Evolutionary conservation across 2,329 filamentous ascomycete species (phyloP).

Genomic region (Rhytidhysteron rufulum): DNA sequence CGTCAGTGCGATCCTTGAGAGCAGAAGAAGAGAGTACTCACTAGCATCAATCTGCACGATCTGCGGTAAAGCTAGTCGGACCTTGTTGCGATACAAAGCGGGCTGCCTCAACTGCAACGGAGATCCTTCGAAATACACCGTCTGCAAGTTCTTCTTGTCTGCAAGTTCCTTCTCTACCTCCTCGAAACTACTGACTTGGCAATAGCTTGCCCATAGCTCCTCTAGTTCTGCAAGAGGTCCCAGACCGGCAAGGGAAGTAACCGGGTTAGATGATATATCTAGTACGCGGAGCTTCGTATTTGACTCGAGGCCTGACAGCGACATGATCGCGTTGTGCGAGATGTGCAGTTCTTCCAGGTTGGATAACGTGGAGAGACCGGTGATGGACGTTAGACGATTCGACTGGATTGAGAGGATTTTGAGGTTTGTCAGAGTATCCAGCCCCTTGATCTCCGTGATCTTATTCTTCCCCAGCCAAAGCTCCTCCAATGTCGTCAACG

Average conservation of each 20-base stretch:
- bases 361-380: slow-evolving; percentile 68
- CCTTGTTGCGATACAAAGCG: slow-evolving; percentile 92
- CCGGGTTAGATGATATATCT: slow-evolving; percentile 85
- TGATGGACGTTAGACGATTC: slow-evolving; percentile 79
- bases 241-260: slow-evolving; percentile 71
- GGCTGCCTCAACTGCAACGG: slow-evolving; percentile 75
- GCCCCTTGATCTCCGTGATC: slow-evolving; percentile 75
- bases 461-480: slow-evolving; percentile 97
- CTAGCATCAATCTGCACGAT: slow-evolving; percentile 91
- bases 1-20: background rate
- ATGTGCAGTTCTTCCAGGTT: slow-evolving; percentile 91
- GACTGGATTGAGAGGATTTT: slow-evolving; percentile 91
- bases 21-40: background rate
- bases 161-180: slow-evolving; percentile 76
- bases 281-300: slow-evolving; percentile 62
- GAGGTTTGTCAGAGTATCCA: slow-evolving; percentile 72
- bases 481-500: slow-evolving; percentile 73
- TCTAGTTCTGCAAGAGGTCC: slow-evolving; percentile 67
- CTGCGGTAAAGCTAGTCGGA: slow-evolving; percentile 80
- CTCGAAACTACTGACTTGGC: slow-evolving; percentile 71
- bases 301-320: slow-evolving; percentile 62
- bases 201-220: slow-evolving; percentile 94
- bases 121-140: slow-evolving; percentile 96
- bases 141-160: slow-evolving; percentile 76
- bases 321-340: slow-evolving; percentile 85